Conservation (phyloP, 2,329 filamentous ascomycete genomes). For the Neofusicoccum sp. region DNA sequence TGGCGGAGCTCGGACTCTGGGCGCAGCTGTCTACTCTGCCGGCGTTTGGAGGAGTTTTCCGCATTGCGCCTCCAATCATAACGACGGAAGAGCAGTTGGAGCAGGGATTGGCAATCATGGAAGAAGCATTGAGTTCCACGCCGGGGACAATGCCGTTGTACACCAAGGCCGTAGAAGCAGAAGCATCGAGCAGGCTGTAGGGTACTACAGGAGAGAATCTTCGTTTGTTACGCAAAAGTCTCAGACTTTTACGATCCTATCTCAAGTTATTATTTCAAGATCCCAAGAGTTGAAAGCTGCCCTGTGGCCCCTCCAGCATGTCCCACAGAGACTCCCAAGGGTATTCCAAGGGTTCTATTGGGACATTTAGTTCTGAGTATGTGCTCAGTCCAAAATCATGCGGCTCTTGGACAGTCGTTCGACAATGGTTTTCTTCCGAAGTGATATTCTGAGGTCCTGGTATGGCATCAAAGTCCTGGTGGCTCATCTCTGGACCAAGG, state of each 20-base stretch:
- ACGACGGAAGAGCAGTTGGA: constrained; percentile 45
- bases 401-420: background rate
- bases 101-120: constrained; percentile 55
- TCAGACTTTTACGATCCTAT: too few relatives aligned
- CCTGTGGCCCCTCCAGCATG: background rate
- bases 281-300: background rate
- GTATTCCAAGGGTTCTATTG: constrained; percentile 1
- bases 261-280: too few relatives aligned
- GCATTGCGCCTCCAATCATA: constrained; percentile 61
- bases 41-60: constrained; percentile 57
- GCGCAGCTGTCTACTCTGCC: constrained; percentile 56
- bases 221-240: too few relatives aligned
- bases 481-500: too few relatives aligned
- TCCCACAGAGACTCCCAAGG: constrained; percentile 12
- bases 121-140: constrained; percentile 56
- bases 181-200: background rate
- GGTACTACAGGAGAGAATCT: too few relatives aligned
- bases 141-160: constrained; percentile 40
- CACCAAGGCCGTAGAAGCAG: background rate
- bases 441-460: background rate
- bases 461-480: background rate
- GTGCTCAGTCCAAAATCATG: background rate
- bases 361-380: background rate
- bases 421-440: background rate
- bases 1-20: constrained; percentile 55